Conservation (phyloP, 1,284 basidiomycete species). For the Schizophyllum commune region DNA sequence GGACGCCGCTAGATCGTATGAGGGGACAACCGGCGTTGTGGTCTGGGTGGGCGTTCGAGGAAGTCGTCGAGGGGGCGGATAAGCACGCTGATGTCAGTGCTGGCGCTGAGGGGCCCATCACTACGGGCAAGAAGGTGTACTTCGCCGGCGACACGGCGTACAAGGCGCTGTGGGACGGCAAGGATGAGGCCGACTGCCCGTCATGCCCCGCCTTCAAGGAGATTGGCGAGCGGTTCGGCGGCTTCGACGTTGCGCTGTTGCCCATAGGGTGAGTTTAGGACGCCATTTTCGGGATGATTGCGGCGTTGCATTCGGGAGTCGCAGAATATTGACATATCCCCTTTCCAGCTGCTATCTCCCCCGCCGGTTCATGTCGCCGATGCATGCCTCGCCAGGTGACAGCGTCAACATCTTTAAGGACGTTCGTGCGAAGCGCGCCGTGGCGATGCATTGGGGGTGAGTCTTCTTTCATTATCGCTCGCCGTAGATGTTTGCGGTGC, state of each 20-base stretch:
- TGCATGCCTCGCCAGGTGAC: constrained; percentile 57
- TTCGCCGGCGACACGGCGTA: constrained; percentile 69
- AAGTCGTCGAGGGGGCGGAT: not conserved
- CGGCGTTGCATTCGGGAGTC: not conserved
- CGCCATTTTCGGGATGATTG: not conserved
- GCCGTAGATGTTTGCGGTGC: no score
- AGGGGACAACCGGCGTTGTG: constrained; percentile 36
- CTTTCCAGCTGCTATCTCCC: constrained; percentile 54
- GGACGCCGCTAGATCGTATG: constrained; percentile 41
- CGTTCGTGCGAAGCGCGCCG: constrained; percentile 44
- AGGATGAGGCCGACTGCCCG: not conserved
- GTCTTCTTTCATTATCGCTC: not conserved
- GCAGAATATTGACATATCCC: not conserved
- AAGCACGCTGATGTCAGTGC: no score
- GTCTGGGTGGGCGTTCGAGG: constrained; percentile 42
- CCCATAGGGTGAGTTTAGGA: constrained; percentile 45
- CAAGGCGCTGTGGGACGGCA: constrained; percentile 26
- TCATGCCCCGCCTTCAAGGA: constrained; percentile 63
- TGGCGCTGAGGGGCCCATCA: not conserved
- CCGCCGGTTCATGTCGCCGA: constrained; percentile 44
- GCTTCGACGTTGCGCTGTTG: constrained; percentile 55
- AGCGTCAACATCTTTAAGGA: constrained; percentile 61
- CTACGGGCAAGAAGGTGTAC: constrained; percentile 36
- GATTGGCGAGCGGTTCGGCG: constrained; percentile 54
- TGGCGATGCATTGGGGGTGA: constrained; percentile 69